phyloP scores from a whole-genome alignment of 2,329 filamentous ascomycete species.

The Ilyonectria robusta region DNA sequence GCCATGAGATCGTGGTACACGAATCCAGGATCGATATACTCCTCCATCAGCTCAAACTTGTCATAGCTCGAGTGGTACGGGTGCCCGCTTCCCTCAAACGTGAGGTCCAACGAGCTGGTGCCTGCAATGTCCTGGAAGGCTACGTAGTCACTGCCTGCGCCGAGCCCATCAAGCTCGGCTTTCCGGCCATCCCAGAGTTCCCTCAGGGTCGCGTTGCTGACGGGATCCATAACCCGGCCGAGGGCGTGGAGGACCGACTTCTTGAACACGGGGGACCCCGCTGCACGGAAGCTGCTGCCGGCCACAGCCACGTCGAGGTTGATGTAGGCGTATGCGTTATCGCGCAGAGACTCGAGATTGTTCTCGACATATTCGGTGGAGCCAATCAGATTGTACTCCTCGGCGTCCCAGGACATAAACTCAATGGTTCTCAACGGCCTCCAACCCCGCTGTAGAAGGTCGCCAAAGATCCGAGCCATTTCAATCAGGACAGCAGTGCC shows the following conservation, averaged over 20 bases:
- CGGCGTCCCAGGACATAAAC: slow-evolving; percentile 96
- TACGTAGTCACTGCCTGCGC: slow-evolving; percentile 85
- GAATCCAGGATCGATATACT: slow-evolving; percentile 86
- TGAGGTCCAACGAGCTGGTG: slow-evolving; percentile 87
- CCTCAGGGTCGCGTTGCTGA: slow-evolving; percentile 78
- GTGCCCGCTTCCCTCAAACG: slow-evolving; percentile 77
- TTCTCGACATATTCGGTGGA: slow-evolving; percentile 96
- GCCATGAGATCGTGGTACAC: slow-evolving; percentile 84
- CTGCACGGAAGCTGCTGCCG: slow-evolving; percentile 81
- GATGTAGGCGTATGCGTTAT: slow-evolving; percentile 86
- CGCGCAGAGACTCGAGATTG: slow-evolving; percentile 79
- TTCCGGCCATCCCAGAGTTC: slow-evolving; percentile 81
- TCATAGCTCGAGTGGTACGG: slow-evolving; percentile 91
- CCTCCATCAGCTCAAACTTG: slow-evolving; percentile 87
- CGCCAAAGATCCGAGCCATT: slow-evolving; percentile 86
- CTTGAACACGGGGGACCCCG: slow-evolving; percentile 85
- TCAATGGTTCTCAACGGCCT: slow-evolving; percentile 93
- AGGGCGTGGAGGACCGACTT: slow-evolving; percentile 81
- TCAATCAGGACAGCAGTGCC: slow-evolving; percentile 95
- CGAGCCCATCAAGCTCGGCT: slow-evolving; percentile 76
- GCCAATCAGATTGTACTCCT: slow-evolving; percentile 93
- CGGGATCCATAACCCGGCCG: slow-evolving; percentile 80
- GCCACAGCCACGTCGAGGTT: slow-evolving; percentile 90
- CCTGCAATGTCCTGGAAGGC: slow-evolving; percentile 94
- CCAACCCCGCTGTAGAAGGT: slow-evolving; percentile 85